Base-by-base conservation (phyloP, 345 rosid genomes). In the Dovyalis caffra region DNA sequence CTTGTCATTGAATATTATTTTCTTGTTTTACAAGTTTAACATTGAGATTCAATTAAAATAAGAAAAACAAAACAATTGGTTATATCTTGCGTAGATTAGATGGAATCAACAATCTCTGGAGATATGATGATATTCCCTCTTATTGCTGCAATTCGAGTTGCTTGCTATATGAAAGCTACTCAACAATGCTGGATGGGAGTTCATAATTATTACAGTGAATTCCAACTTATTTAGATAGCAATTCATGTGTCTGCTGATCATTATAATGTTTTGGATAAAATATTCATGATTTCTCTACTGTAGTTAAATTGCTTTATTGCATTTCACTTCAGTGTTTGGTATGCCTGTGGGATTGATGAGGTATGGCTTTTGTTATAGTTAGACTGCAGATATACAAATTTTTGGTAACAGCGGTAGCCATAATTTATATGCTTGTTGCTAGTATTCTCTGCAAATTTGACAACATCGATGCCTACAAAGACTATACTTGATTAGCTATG, bases 401-500 rank as follows among this genome's bases (percentile, higher is more conserved):
- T 33, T 47, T 29, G 20, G 14, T 43, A 29, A 16, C 60, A 1
- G 31, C 43, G 33, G 20, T 18, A 69, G 21, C 33, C 38, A 25
- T 25, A n/a, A 35, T 20, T 51, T 16, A 32, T 45, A 31, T 72
- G 6, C n/a, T 64, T 73, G 21, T 73, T 64, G 43, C 11, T 49
- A 8, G 33, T 68, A 7, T 9, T 74, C 31, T 57, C 20, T 58
- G n/a, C n/a, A 16, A 64, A 47, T 66, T 71, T 61, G 56, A 45
- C 47, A 47, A 31, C 32, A 32, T 74, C 40, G 33, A 23, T 21
- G 58, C 43, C 31, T 28, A 62, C 40, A 23, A 57, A 66, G 67
- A 23, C 12, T 62, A 31, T 70, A 64, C 26, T 51, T 69, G 71
- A 63, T 64, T 33, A 64, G 45, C 37, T 43, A 47, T 77, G 66